Evolutionary conservation across 23 red algal species (phyloP), one percentile per base, ranked within the genome.

Genomic region (Gracilaria gracilis): DNA sequence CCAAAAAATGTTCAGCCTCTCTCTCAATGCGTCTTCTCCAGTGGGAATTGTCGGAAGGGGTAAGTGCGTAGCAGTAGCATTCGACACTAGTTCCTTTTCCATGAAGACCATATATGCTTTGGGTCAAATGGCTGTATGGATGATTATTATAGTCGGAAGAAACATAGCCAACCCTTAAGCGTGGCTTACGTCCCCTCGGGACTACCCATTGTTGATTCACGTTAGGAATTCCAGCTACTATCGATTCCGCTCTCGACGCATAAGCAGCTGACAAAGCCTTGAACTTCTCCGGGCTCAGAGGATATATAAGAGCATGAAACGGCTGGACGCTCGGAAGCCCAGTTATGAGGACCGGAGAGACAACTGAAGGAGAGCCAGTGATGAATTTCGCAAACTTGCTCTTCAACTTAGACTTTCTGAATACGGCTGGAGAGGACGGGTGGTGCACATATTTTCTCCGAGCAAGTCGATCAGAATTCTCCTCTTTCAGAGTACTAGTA

Each of bases 101-200:
- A 66, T 95, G 94, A 34, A 95, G 64, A 0, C 94, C 94, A 79
- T 95, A 95, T 23, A 95, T 85, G 33, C 86, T 91, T 34, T 89
- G 94, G 13, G 94, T 95, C 55, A 95, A 55, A 61, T 95, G 94
- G 6, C 84, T 90, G 84, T 95, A 95, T 7, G 94, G 94, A 71
- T 95, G 94, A 80, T 95, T 95, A 77, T 85, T 82, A 61, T 91
- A 95, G 67, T 95, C 94, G 6, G 94, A 95, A 12, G 94, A 95
- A 27, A 95, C 94, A 80, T 95, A 95, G 29, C 94, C 94, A 42
- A 95, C 94, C 11, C 85, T 88, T 15, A 95, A 76, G 15, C 94
- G 86, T 5, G 79, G n/a, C 39, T 50, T 81, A 23, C 42, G 71
- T 16, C 86, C 67, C 67, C 79, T 69, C 0, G 90, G 90, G 8